These are phyloP conservation scores for Linderniella brevidens DNA, from an alignment of 257 asterid species.

Conservation along the genomic window DNA sequence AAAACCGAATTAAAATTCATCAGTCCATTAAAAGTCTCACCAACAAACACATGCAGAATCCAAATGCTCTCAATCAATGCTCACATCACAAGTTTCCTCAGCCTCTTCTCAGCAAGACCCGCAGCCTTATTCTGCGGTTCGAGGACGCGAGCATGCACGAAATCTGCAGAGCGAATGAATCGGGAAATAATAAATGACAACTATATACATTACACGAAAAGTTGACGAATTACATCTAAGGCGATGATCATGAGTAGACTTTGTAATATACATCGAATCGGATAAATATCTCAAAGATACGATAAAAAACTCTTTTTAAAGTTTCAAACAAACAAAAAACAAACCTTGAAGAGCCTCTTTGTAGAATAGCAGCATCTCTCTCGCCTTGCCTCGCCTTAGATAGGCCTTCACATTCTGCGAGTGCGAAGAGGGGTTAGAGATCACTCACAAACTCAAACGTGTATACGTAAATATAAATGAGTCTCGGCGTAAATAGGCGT, in stretches of 20 bases:
- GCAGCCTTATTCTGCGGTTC: slow-evolving; percentile 93
- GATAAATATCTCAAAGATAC: neutral
- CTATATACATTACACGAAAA: neutral
- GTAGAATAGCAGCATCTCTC: slow-evolving; percentile 46
- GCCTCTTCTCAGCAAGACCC: slow-evolving; percentile 56
- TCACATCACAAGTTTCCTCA: slow-evolving; percentile 45
- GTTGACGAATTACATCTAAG: neutral
- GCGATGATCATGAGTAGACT: neutral
- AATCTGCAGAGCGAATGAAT: slow-evolving; percentile 31
- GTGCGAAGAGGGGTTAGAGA: slow-evolving; percentile 6
- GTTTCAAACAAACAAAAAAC: neutral
- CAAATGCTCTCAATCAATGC: slow-evolving; percentile 3
- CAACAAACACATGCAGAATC: no score
- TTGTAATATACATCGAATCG: neutral
- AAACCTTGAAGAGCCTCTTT: slow-evolving; percentile 81
- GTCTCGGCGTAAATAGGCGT: no score
- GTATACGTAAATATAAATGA: no score
- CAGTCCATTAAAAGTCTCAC: no score
- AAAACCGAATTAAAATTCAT: no score
- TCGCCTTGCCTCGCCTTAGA: slow-evolving; percentile 73
- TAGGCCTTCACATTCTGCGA: slow-evolving; percentile 69
- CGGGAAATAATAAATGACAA: neutral
- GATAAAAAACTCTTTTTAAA: neutral
- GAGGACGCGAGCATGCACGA: slow-evolving; percentile 81
- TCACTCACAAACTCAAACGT: neutral